These are phyloP conservation scores for Colletotrichum sp. DNA, from an alignment of 2,329 filamentous ascomycete genomes.

Conservation along the genomic window DNA sequence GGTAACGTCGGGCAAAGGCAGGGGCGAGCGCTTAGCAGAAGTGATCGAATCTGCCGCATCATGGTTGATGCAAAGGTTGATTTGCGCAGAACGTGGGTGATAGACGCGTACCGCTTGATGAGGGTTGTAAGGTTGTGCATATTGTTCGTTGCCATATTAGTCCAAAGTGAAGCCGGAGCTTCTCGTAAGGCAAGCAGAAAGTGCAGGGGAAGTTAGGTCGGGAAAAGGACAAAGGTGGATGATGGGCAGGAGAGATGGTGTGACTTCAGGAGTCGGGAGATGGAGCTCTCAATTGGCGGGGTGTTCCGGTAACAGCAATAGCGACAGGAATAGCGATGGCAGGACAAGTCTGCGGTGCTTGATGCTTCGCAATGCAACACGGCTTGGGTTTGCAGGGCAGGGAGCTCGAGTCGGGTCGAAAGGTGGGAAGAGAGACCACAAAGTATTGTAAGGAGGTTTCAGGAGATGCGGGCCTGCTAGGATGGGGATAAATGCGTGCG, in stretches of 20 bases:
- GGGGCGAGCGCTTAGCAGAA: neutral
- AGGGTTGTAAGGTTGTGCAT: constrained; percentile 98
- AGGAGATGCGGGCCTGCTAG: neutral
- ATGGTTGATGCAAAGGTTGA: neutral
- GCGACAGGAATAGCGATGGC: neutral
- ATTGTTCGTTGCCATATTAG: constrained; percentile 74
- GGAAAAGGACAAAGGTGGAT: neutral
- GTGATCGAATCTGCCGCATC: neutral
- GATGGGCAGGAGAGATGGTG: neutral
- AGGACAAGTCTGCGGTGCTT: neutral
- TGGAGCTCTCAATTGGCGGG: neutral
- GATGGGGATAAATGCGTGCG: neutral
- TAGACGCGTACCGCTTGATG: constrained; percentile 84
- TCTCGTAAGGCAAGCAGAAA: neutral
- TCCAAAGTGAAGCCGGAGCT: neutral
- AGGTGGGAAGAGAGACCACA: neutral
- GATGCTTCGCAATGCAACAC: neutral
- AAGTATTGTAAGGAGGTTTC: neutral
- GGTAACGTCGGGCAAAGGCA: neutral
- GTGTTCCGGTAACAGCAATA: neutral
- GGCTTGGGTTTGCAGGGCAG: neutral
- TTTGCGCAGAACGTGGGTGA: neutral
- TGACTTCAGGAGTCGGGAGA: neutral
- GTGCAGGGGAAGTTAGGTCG: neutral
- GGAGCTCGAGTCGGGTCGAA: neutral